Evolutionary conservation across 306 rosid genomes (phyloP).

Genomic region (Quercus variabilis): DNA sequence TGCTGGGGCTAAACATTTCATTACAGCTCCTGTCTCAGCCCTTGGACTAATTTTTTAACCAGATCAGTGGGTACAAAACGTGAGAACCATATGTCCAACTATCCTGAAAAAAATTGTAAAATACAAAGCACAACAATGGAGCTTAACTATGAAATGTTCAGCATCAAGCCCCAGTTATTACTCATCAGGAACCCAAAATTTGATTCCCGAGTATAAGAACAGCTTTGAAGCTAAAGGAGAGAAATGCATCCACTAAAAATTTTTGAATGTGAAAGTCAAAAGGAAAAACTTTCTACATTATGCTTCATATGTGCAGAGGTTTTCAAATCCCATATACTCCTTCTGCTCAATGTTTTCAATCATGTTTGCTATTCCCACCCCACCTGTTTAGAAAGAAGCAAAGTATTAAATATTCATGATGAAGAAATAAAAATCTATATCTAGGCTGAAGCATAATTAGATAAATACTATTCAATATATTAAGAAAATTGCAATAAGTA

Average conservation of each 20-base stretch:
- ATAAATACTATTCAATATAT: neutral
- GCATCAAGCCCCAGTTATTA: neutral
- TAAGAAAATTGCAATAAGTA: neutral
- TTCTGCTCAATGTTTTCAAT: constrained; percentile 41
- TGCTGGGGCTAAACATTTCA: neutral
- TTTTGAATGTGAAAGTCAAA: neutral
- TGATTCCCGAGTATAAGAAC: neutral
- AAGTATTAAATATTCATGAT: neutral
- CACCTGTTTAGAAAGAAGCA: constrained; percentile 46
- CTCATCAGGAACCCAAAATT: neutral
- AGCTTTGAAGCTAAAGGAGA: neutral
- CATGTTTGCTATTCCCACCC: constrained; percentile 72
- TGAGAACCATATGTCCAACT: neutral
- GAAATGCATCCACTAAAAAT: neutral
- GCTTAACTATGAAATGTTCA: neutral
- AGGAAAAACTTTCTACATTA: neutral
- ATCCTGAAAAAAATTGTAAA: neutral
- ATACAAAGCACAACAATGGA: neutral
- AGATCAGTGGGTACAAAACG: neutral
- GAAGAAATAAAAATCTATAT: neutral
- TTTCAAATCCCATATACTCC: constrained; percentile 83
- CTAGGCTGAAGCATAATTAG: neutral
- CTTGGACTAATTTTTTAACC: neutral
- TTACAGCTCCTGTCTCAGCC: neutral
- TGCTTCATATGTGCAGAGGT: constrained; percentile 57